A percentile compares a stretch with the other conserved stretches of the same genome.
Evolutionary conservation across 1,284 basidiomycete genomes (phyloP).

Genomic region (Sporisorium reilianum): DNA sequence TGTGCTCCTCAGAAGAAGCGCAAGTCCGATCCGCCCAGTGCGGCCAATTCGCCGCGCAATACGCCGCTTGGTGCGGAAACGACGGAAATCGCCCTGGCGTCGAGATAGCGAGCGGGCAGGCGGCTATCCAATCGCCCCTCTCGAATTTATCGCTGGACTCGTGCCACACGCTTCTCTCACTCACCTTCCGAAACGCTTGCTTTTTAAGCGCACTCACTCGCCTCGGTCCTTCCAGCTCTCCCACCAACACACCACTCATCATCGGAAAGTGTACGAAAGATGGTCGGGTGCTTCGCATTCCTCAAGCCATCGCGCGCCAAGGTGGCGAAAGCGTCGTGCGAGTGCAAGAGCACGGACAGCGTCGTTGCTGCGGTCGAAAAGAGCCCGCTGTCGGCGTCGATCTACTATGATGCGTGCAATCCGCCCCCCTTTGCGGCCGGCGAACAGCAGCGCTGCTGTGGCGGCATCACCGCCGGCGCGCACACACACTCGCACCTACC

Average conservation of each 20-base stretch:
- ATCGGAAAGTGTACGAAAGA: neutral
- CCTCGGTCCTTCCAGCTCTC: neutral
- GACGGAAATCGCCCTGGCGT: too few species aligned
- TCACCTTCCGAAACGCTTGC: too few species aligned
- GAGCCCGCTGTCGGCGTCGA: conserved; percentile 30
- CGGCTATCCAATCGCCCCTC: neutral
- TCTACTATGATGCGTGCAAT: conserved; percentile 50
- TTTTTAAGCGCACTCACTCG: neutral
- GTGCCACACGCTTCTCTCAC: too few species aligned
- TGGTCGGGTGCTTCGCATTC: conserved; percentile 43
- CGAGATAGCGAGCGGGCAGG: neutral
- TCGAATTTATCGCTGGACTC: too few species aligned
- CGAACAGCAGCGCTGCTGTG: conserved; percentile 33
- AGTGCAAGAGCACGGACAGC: conserved; percentile 20
- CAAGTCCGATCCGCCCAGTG: neutral
- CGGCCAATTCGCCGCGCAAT: conserved; percentile 2
- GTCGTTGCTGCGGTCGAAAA: conserved; percentile 16
- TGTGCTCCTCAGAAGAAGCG: too few species aligned
- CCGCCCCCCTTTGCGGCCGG: conserved; percentile 31
- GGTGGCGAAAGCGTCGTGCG: too few species aligned
- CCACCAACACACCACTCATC: conserved; percentile 1
- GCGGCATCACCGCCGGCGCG: conserved; percentile 12
- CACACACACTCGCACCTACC: conserved; percentile 32
- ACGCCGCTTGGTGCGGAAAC: conserved; percentile 2
- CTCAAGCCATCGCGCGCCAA: conserved; percentile 35